These are phyloP conservation scores for Aspergillus jensenii DNA, from an alignment of 2,329 filamentous ascomycete species.

Conservation along the genomic window DNA sequence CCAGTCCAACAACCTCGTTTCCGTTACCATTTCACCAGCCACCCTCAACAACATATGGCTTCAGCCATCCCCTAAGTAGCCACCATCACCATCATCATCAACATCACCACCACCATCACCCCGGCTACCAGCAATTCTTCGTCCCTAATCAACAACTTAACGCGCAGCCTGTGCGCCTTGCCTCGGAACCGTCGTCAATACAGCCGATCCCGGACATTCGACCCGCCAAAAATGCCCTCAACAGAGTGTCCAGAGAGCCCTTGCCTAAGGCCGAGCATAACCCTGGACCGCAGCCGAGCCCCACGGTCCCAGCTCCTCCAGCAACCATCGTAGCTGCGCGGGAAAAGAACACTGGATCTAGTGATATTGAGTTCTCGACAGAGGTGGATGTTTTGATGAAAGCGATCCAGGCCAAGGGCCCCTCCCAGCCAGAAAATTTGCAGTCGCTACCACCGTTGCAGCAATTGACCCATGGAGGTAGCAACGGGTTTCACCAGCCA, in stretches of 20 bases:
- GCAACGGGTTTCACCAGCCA: conserved; percentile 19
- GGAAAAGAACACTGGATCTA: conserved; percentile 48
- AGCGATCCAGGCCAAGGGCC: conserved; percentile 70
- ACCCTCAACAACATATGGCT: conserved; percentile 30
- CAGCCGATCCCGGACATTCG: conserved; percentile 39
- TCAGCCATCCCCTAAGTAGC: conserved; percentile 34
- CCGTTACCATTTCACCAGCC: conserved; percentile 38
- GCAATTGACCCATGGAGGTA: conserved; percentile 28
- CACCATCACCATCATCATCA: conserved; percentile 21
- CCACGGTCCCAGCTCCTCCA: conserved; percentile 5
- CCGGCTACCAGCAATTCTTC: conserved; percentile 36
- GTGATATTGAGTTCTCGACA: conserved; percentile 69
- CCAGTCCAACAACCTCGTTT: conserved; percentile 36
- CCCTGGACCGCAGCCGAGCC: conserved; percentile 2
- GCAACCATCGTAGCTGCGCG: conserved; percentile 10
- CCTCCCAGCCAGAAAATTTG: conserved; percentile 24
- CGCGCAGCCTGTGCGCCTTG: conserved; percentile 28
- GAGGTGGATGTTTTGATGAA: conserved; percentile 87
- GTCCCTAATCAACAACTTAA: conserved; percentile 28
- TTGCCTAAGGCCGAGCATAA: conserved; percentile 15
- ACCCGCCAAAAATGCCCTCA: conserved; percentile 39
- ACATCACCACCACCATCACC: conserved; percentile 23
- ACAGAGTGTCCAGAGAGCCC: conserved; percentile 24
- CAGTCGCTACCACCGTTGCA: conserved; percentile 38
- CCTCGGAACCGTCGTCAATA: conserved; percentile 30